These are phyloP conservation scores for Galerina sulciceps DNA, from an alignment of 768 basidiomycete genomes.

Conservation along the genomic window DNA sequence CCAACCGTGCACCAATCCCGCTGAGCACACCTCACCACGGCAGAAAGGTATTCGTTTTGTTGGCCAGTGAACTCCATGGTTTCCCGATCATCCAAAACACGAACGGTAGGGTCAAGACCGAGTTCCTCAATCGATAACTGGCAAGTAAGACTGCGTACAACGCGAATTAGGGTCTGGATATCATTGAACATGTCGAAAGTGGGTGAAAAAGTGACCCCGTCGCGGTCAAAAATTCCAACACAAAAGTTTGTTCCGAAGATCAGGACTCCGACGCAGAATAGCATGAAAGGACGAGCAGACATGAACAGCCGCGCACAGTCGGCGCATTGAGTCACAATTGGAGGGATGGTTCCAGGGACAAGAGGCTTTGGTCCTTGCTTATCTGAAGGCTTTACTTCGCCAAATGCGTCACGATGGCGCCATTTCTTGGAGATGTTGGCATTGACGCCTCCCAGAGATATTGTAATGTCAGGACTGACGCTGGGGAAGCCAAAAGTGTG, in stretches of 20 bases:
- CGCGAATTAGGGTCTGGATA: not conserved
- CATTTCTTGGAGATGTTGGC: not conserved
- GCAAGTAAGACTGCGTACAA: not conserved
- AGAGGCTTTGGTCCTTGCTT: not conserved
- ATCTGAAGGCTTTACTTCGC: not conserved
- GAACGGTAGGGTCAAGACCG: not conserved
- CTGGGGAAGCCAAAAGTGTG: not conserved
- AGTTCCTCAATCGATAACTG: not conserved
- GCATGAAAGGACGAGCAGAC: constrained; percentile 1
- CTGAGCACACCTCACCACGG: not conserved
- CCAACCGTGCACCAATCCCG: constrained; percentile 2
- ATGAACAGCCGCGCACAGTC: not conserved
- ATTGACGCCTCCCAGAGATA: not conserved
- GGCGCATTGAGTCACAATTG: not conserved
- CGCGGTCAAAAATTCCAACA: not conserved
- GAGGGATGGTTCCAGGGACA: not conserved
- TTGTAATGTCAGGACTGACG: not conserved
- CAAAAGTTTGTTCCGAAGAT: constrained; percentile 1
- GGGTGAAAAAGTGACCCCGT: not conserved
- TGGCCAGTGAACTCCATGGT: too few relatives aligned
- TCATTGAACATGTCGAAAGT: not conserved
- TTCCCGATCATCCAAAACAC: too few relatives aligned
- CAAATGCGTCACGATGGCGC: not conserved
- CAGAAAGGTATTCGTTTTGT: not conserved
- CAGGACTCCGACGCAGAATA: not conserved